Conservation (phyloP, 306 rosid genomes). For the Clitoria ternatea region DNA sequence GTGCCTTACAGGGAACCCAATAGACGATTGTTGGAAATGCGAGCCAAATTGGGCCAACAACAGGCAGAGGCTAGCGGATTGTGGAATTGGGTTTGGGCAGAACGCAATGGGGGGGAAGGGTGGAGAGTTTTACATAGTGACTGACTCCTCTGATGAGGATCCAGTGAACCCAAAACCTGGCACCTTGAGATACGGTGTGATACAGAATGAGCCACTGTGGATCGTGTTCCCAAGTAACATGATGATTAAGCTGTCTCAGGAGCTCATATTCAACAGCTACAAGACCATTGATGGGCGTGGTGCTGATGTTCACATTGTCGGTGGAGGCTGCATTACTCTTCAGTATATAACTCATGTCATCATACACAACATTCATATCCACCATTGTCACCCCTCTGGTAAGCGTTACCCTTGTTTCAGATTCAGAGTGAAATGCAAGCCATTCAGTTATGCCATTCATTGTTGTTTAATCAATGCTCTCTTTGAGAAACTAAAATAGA, state of each 20-base stretch:
- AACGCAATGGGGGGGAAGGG: conserved; percentile 80
- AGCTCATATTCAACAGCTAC: conserved; percentile 83
- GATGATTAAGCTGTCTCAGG: conserved; percentile 78
- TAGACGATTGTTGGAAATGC: conserved; percentile 98
- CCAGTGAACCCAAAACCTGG: conserved; percentile 84
- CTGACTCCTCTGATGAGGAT: conserved; percentile 72
- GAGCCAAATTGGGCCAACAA: conserved; percentile 84
- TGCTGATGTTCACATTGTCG: conserved; percentile 88
- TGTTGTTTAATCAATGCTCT: too few relatives aligned
- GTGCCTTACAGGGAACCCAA: conserved; percentile 86
- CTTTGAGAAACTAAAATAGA: too few relatives aligned
- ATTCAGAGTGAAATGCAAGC: too few relatives aligned
- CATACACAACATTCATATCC: conserved; percentile 85
- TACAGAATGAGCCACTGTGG: conserved; percentile 71
- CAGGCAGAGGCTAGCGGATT: conserved; percentile 81
- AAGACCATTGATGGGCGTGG: conserved; percentile 96
- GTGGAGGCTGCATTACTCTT: conserved; percentile 91
- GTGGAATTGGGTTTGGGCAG: conserved; percentile 90
- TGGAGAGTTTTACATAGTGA: conserved; percentile 77
- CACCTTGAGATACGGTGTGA: conserved; percentile 70
- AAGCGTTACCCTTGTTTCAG: neutral
- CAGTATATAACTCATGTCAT: conserved; percentile 84
- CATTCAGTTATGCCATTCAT: too few relatives aligned
- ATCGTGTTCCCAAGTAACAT: conserved; percentile 75
- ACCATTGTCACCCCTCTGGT: conserved; percentile 89